Evolutionary conservation across 1,284 basidiomycete species (phyloP), one percentile per base, ranked within the genome.

Genomic region (Cronartium ribicola): DNA sequence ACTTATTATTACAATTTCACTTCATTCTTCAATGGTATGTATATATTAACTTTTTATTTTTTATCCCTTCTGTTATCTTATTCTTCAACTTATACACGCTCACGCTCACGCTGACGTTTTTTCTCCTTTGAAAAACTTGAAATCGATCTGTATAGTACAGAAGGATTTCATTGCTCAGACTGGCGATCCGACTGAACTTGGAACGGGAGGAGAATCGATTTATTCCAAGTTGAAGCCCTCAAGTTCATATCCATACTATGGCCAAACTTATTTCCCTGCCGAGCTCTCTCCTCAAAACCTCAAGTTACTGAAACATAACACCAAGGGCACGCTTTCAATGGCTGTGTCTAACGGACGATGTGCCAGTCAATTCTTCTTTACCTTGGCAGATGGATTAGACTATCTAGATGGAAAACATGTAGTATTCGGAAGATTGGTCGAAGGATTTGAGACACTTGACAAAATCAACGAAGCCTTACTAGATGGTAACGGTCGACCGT

Each of bases 381-480:
- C 95, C 0, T 85, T 98, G 1, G 88, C 86, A 20, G 91, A 95
- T 78, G 88, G 88, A 76, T 91, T 97, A 79, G 92, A 94, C 77
- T 98, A 97, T 80, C 86, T 98, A 46, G 95, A 98, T 79, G 92
- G 92, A 70, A 94, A 93, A 80, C 95, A 98, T 80, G 90, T 91
- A 0, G 92, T 94, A 1, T 98, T 98, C 81, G 95, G 94, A 10
- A 89, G 89, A 79, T 91, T 98, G 10, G 92, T 98, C 5, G 95
- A 98, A 81, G 95, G 96, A 0, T 81, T 92, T 22, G 94, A 97
- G 39, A 93, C 92, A 7, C 83, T 98, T 76, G 91, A 94, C 79
- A 94, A 92, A 83, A 84, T 98, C 78, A 97, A 96, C 82, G 91
- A 94, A 61, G 88, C 91, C 0, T 94, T 90, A 80, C 86, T 89